Conservation (phyloP, 73 alveolate species). For the Stentor coeruleus region DNA sequence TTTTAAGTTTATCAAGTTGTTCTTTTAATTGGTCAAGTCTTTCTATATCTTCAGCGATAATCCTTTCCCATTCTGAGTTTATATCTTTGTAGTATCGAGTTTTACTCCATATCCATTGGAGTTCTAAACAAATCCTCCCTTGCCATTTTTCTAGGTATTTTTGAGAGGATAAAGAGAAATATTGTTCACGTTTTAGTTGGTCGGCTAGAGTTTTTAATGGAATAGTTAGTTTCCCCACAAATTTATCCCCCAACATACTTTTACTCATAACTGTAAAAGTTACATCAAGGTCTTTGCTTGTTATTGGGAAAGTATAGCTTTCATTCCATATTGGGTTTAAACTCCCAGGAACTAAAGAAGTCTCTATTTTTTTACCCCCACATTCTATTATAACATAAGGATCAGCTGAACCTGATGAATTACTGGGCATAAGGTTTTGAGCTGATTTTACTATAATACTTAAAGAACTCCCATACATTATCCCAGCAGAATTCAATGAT, state of each 20-base stretch:
- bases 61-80: conserved; percentile 38
- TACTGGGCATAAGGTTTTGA: conserved; percentile 51
- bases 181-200: conserved; percentile 50
- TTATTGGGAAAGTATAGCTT: conserved; percentile 49
- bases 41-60: conserved; percentile 36
- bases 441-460: conserved; percentile 59
- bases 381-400: conserved; percentile 54
- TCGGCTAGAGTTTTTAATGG: conserved; percentile 37
- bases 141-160: conserved; percentile 11
- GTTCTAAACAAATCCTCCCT: conserved; percentile 37
- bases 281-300: conserved; percentile 40
- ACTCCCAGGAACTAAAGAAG: conserved; percentile 35
- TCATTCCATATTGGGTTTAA: conserved; percentile 69
- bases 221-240: conserved; percentile 45
- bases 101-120: conserved; percentile 49
- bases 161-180: conserved; percentile 36
- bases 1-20: conserved; percentile 36
- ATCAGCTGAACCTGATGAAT: conserved; percentile 48
- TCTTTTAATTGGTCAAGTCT: conserved; percentile 37
- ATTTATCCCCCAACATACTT: conserved; percentile 40
- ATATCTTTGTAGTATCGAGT: conserved; percentile 38
- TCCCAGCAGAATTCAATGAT: conserved; percentile 48
- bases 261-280: conserved; percentile 43
- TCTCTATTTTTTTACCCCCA: conserved; percentile 46
- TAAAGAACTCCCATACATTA: conserved; percentile 53